phyloP scores from a whole-genome alignment of 2,329 filamentous ascomycete species.

The Beauveria bassiana region DNA sequence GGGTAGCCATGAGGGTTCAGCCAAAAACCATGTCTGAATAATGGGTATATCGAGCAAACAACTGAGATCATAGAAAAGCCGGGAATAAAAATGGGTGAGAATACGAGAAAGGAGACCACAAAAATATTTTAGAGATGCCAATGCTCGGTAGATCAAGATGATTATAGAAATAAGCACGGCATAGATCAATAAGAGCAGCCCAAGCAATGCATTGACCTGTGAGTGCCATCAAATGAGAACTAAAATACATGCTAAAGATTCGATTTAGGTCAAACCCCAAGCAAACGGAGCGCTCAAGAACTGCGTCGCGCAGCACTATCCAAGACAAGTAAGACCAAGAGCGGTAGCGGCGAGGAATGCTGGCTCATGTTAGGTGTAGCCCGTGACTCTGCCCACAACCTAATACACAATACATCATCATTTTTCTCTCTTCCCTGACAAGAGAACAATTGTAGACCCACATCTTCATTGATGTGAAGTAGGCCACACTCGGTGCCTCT shows the following conservation, averaged over 20 bases:
- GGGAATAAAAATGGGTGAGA: not conserved
- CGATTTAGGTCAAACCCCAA: not conserved
- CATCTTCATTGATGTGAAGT: too few relatives aligned
- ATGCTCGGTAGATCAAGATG: not conserved
- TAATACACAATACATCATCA: too few relatives aligned
- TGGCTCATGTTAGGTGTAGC: not conserved
- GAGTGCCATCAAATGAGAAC: not conserved
- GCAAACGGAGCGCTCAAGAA: constrained; percentile 8
- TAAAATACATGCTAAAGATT: not conserved
- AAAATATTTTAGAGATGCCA: not conserved
- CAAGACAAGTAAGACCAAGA: constrained; percentile 2
- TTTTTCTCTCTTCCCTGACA: too few relatives aligned
- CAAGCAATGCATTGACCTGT: not conserved
- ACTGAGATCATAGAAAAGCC: constrained; percentile 4
- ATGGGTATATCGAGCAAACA: not conserved
- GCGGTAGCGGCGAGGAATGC: constrained; percentile 4
- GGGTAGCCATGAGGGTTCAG: constrained; percentile 18
- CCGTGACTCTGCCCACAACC: too few relatives aligned
- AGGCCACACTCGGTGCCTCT: too few relatives aligned
- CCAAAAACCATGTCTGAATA: constrained; percentile 17
- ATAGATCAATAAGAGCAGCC: not conserved
- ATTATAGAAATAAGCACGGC: not conserved
- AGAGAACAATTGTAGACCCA: too few relatives aligned
- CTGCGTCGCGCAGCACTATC: constrained; percentile 3
- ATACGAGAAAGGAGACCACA: not conserved